Conservation (phyloP, 352 stramenopile genomes). For the Phytophthora pluvialis region DNA sequence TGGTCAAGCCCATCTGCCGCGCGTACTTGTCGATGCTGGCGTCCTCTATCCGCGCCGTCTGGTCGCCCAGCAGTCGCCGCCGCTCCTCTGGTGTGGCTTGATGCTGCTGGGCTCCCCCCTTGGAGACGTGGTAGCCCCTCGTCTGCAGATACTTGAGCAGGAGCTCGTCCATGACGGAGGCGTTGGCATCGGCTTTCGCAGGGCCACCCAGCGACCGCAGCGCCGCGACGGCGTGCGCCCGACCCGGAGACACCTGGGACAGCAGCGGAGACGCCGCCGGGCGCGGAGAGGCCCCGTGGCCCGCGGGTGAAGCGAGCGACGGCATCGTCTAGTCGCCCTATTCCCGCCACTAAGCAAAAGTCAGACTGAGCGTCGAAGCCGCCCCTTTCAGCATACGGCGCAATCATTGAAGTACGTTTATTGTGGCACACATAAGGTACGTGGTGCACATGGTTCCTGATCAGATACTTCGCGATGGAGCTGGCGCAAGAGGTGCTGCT, state of each 20-base stretch:
- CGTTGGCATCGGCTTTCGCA: conserved; percentile 20
- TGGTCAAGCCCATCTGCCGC: conserved; percentile 67
- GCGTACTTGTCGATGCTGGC: conserved; percentile 66
- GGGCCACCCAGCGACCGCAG: conserved; percentile 11
- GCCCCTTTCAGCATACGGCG: conserved; percentile 8
- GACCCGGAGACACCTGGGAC: conserved; percentile 5
- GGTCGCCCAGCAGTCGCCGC: conserved; percentile 41
- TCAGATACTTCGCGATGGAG: conserved; percentile 31
- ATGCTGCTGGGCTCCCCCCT: conserved; percentile 7
- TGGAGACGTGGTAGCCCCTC: conserved; percentile 58
- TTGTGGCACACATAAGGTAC: not conserved
- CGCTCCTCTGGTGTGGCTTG: conserved; percentile 37
- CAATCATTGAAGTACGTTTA: conserved; percentile 5
- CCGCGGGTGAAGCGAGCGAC: conserved; percentile 22
- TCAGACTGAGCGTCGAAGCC: conserved; percentile 19
- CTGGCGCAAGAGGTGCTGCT: conserved; percentile 58
- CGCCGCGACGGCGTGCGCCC: conserved; percentile 8
- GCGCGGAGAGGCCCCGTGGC: conserved; percentile 19
- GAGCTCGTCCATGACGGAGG: conserved; percentile 66
- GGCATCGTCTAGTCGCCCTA: conserved; percentile 18
- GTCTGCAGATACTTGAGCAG: conserved; percentile 73
- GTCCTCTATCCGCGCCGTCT: conserved; percentile 22
- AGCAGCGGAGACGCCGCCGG: conserved; percentile 8
- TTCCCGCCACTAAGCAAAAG: conserved; percentile 31
- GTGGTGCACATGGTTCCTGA: conserved; percentile 4